phyloP scores from a whole-genome alignment of 306 rosid genomes.

The Pyrus betulifolia region DNA sequence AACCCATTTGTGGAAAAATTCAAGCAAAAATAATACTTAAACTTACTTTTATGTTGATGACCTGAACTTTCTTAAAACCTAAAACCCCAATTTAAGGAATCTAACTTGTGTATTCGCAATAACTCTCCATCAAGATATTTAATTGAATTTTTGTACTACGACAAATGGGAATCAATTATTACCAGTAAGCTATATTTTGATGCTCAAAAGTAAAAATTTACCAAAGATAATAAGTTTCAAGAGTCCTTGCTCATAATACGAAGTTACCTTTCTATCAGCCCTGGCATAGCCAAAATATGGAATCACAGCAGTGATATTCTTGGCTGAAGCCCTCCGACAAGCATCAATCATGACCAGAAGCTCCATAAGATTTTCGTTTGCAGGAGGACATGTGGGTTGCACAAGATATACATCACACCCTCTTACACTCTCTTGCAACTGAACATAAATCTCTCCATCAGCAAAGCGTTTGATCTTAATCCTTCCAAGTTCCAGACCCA shows the following conservation, averaged over 20 bases:
- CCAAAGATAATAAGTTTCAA: background rate
- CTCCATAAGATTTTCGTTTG: conserved; percentile 93
- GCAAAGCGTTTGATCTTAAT: conserved; percentile 94
- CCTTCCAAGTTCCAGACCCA: conserved; percentile 86
- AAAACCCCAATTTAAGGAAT: background rate
- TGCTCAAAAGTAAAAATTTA: background rate
- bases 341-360: conserved; percentile 93
- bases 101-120: background rate
- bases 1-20: background rate
- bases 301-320: conserved; percentile 88
- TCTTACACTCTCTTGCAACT: conserved; percentile 93
- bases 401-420: conserved; percentile 94
- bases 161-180: background rate
- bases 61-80: background rate
- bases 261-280: conserved; percentile 87
- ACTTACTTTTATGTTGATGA: background rate
- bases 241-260: background rate
- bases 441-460: conserved; percentile 93
- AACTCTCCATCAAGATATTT: background rate
- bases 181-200: background rate
- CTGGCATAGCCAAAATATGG: conserved; percentile 97
- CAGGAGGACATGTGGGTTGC: conserved; percentile 98
- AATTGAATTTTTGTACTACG: background rate
- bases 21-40: background rate
- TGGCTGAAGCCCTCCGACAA: conserved; percentile 93